Evolutionary conservation across 768 basidiomycete genomes (phyloP).

Genomic region (Gloeophyllum trabeum): DNA sequence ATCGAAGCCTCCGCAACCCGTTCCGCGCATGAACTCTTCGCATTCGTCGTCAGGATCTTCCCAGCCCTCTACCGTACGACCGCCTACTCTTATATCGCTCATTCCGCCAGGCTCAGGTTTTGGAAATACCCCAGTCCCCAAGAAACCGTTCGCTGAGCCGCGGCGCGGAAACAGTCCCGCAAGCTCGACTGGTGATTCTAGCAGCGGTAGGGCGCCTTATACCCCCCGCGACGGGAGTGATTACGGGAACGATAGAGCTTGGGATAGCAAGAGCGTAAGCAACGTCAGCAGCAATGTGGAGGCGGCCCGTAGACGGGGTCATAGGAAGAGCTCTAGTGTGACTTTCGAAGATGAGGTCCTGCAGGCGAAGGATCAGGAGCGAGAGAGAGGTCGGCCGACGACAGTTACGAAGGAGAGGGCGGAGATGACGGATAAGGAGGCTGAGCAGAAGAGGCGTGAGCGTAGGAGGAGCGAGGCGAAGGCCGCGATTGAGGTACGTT

Average conservation of each 20-base stretch:
- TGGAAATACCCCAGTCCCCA: neutral
- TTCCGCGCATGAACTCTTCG: too few relatives aligned
- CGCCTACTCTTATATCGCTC: neutral
- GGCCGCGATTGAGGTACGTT: slow-evolving; percentile 77
- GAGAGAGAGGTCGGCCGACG: slow-evolving; percentile 18
- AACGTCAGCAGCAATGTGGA: slow-evolving; percentile 5
- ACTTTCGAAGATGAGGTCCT: slow-evolving; percentile 46
- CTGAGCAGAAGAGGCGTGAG: slow-evolving; percentile 51
- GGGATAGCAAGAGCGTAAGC: slow-evolving; percentile 7
- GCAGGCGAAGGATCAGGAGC: slow-evolving; percentile 16
- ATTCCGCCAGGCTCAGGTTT: neutral
- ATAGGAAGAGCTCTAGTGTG: slow-evolving; percentile 51
- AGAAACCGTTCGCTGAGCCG: neutral
- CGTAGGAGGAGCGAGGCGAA: slow-evolving; percentile 75
- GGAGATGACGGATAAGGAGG: slow-evolving; percentile 11
- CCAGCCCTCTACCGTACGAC: neutral
- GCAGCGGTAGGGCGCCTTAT: slow-evolving; percentile 61
- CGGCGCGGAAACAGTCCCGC: slow-evolving; percentile 52
- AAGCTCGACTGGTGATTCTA: slow-evolving; percentile 80
- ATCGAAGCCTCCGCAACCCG: neutral
- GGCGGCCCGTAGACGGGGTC: slow-evolving; percentile 14
- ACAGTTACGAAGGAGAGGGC: slow-evolving; percentile 3
- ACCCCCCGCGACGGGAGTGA: slow-evolving; percentile 79
- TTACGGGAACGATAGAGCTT: slow-evolving; percentile 13
- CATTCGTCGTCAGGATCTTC: too few relatives aligned